Conservation (phyloP, 2,329 filamentous ascomycete genomes). For the Aspergillus awamori region DNA sequence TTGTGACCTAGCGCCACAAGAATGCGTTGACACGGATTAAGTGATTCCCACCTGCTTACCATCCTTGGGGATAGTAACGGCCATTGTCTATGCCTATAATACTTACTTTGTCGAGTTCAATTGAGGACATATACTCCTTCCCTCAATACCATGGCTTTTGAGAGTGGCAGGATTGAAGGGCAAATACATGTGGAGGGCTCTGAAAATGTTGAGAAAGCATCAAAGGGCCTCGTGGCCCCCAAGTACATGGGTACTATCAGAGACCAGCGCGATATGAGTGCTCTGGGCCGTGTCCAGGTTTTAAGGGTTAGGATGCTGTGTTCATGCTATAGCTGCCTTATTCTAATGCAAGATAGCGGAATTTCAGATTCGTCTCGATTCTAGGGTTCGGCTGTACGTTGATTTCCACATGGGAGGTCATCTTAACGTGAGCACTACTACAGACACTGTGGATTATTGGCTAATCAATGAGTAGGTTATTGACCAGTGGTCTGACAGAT, state of each 20-base stretch:
- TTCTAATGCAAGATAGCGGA: conserved; percentile 36
- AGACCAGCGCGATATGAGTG: conserved; percentile 44
- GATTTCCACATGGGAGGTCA: conserved; percentile 49
- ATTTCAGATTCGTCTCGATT: conserved; percentile 50
- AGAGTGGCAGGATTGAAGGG: background rate
- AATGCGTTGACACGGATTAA: background rate
- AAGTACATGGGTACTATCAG: conserved; percentile 42
- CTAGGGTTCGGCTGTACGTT: conserved; percentile 49
- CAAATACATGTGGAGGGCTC: conserved; percentile 5
- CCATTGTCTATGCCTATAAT: background rate
- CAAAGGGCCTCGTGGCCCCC: conserved; percentile 35
- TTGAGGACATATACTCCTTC: background rate
- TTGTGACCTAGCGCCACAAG: background rate
- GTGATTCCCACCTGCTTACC: background rate
- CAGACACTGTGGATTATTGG: background rate
- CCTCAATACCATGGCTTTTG: background rate
- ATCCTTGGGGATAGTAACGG: background rate
- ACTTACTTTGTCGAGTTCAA: too few species aligned
- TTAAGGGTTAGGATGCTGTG: conserved; percentile 34
- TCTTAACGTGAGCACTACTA: conserved; percentile 39
- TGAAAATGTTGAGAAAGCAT: conserved; percentile 24
- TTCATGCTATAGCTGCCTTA: background rate
- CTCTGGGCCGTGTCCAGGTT: conserved; percentile 44
- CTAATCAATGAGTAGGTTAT: conserved; percentile 28
- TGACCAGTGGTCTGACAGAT: conserved; percentile 37